Base-by-base conservation (phyloP, 2,329 filamentous ascomycete genomes). In the Aschersonia sp. region DNA sequence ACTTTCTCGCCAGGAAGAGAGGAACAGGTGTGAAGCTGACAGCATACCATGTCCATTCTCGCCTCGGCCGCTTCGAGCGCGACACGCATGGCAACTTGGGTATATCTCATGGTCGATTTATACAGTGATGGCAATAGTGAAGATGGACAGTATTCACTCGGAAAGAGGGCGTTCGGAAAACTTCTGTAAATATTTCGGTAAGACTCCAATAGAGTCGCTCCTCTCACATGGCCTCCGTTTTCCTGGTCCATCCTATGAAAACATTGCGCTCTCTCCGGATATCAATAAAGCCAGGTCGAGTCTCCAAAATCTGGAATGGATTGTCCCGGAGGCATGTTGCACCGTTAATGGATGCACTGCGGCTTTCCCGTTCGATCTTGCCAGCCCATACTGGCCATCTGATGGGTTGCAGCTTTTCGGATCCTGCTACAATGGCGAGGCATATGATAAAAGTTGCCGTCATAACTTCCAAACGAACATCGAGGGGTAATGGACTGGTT, bases 381-480 rank as follows among this genome's bases (percentile, higher is more conserved):
- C 85, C 84, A 9, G 85, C 85, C 85, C 86, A 92, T 31, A 81
- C 78, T 47, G 78, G 76, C 83, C 85, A 88, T 63, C 83, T 77
- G 56, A 97, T 90, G 3, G 92, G 92, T 61, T 87, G 83, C 53
- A 97, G 71, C 43, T 79, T 78, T 10, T 86, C 81, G 4, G 86
- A 83, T 37, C 81, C 81, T 1, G 87, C 65, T 1, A 96, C 87
- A 31, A 97, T 78, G 42, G 90, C 92, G 1, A 87, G 62, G 47
- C 83, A 85, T n/a, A 94, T 75, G n/a, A 89, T 61, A 30, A 94
- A 64, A 5, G 92, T 82, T 1, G 88, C 85, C 42, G 85, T 63
- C 12, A 97, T 71, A 1, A 89, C 88, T 67, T 98, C 92, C 56
- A 94, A 75, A 39, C 81, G 79, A 57, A 98, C 94, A 60, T 98